Evolutionary conservation across 176 grass and related monocot genomes (phyloP).

Genomic region (Panicum miliaceum): DNA sequence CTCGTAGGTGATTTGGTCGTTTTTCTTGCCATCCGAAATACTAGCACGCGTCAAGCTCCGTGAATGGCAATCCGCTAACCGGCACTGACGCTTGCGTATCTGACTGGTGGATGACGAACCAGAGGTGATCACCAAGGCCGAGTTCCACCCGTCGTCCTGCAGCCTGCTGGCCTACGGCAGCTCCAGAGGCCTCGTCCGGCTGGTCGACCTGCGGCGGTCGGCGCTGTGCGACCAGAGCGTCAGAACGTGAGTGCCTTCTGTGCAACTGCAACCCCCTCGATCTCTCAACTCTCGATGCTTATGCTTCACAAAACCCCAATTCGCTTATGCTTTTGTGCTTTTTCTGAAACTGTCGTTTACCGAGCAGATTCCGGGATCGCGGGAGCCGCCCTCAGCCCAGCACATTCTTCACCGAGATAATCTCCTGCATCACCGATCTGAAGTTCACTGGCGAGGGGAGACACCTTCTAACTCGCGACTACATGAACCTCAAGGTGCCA

Average conservation of each 20-base stretch:
- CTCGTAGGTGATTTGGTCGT: constrained; percentile 67
- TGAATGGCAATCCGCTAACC: background rate
- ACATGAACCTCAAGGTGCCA: constrained; percentile 80
- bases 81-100: background rate
- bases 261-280: background rate
- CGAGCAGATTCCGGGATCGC: constrained; percentile 58
- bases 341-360: background rate
- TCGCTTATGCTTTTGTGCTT: background rate
- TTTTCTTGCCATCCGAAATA: background rate
- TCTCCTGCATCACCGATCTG: constrained; percentile 73
- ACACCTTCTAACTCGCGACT: constrained; percentile 68
- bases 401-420: constrained; percentile 79
- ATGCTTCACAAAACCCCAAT: no score
- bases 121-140: constrained; percentile 80
- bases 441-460: constrained; percentile 67
- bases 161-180: constrained; percentile 63
- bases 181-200: constrained; percentile 66
- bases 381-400: constrained; percentile 43
- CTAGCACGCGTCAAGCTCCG: background rate
- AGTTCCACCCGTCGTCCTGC: constrained; percentile 68
- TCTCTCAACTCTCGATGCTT: background rate
- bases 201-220: constrained; percentile 67
- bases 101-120: background rate
- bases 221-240: constrained; percentile 63
- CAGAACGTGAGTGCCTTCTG: constrained; percentile 35